These are phyloP conservation scores for Neoboletus magnificus DNA, from an alignment of 768 basidiomycete species.

Conservation along the genomic window DNA sequence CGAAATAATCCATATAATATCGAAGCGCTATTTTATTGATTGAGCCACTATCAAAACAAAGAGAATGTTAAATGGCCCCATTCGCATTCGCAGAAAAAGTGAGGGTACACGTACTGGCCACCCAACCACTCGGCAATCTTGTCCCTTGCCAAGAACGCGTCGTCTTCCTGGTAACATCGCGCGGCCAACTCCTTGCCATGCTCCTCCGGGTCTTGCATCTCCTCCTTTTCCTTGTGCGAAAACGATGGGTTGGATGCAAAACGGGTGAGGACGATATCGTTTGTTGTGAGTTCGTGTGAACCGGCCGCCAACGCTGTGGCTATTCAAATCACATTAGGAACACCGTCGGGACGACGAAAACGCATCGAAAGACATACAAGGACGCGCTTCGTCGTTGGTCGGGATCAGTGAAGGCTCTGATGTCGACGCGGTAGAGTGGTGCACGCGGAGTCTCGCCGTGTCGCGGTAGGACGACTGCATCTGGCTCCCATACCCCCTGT, in stretches of 20 bases:
- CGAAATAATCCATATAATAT: slow-evolving; percentile 85
- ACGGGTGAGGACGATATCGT: slow-evolving; percentile 45
- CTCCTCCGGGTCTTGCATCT: slow-evolving; percentile 53
- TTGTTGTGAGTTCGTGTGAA: slow-evolving; percentile 55
- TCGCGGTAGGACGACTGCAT: slow-evolving; percentile 40
- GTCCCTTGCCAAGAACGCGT: slow-evolving; percentile 70
- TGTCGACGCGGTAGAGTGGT: slow-evolving; percentile 69
- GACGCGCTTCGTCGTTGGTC: slow-evolving; percentile 44
- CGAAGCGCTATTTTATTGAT: slow-evolving; percentile 74
- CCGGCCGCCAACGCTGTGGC: slow-evolving; percentile 24
- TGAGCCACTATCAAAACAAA: slow-evolving; percentile 47
- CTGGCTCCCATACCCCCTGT: slow-evolving; percentile 37
- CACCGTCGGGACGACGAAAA: slow-evolving; percentile 12
- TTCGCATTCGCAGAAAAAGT: neutral
- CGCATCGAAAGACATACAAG: slow-evolving; percentile 39
- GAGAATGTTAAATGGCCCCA: neutral
- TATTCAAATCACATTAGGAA: slow-evolving; percentile 9
- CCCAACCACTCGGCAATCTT: slow-evolving; percentile 98
- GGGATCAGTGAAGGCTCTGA: slow-evolving; percentile 81
- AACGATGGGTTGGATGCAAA: slow-evolving; percentile 40
- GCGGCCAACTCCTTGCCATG: slow-evolving; percentile 70
- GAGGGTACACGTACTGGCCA: slow-evolving; percentile 64
- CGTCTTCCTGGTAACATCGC: slow-evolving; percentile 85
- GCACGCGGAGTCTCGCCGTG: slow-evolving; percentile 49
- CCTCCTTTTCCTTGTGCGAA: slow-evolving; percentile 52